phyloP scores from a whole-genome alignment of 2,329 filamentous ascomycete species.

The Chaetomiaceae sp. region DNA sequence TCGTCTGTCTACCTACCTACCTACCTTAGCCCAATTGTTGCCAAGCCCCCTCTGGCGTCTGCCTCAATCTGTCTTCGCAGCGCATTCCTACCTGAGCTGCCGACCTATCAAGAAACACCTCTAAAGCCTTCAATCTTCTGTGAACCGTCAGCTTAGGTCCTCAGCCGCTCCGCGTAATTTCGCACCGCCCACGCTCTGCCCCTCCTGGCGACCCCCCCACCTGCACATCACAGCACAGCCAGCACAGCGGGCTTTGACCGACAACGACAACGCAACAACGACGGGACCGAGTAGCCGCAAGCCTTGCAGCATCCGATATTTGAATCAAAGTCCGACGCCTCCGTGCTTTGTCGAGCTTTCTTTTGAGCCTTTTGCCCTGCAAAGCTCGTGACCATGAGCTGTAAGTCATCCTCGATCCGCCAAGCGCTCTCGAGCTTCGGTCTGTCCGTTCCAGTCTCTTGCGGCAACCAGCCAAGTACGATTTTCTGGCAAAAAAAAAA shows the following conservation, averaged over 20 bases:
- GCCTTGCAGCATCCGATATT: conserved; percentile 9
- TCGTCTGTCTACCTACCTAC: too few species aligned
- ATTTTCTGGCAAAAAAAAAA: not conserved
- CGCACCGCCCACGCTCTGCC: conserved; percentile 16
- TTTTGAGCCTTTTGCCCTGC: conserved; percentile 8
- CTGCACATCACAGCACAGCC: conserved; percentile 12
- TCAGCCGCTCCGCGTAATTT: conserved; percentile 17
- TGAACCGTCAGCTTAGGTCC: conserved; percentile 1
- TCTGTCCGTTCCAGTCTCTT: conserved; percentile 16
- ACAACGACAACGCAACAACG: conserved; percentile 8
- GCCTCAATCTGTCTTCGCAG: conserved; percentile 16
- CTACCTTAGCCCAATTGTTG: conserved; percentile 26
- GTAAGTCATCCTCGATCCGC: conserved; percentile 27
- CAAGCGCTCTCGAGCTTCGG: conserved; percentile 22
- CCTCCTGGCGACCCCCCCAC: not conserved
- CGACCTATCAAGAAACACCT: not conserved
- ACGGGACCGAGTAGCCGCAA: conserved; percentile 5
- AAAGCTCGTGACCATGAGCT: conserved; percentile 29
- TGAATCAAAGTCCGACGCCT: conserved; percentile 6
- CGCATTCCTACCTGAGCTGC: conserved; percentile 18
- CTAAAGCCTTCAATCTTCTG: not conserved
- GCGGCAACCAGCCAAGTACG: not conserved
- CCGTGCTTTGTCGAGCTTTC: not conserved
- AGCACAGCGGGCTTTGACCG: conserved; percentile 2
- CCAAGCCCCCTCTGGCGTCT: conserved; percentile 17